A percentile compares a stretch with the other conserved stretches of the same genome.
phyloP scores from a whole-genome alignment of 345 rosid genomes.

The Populus simonii region DNA sequence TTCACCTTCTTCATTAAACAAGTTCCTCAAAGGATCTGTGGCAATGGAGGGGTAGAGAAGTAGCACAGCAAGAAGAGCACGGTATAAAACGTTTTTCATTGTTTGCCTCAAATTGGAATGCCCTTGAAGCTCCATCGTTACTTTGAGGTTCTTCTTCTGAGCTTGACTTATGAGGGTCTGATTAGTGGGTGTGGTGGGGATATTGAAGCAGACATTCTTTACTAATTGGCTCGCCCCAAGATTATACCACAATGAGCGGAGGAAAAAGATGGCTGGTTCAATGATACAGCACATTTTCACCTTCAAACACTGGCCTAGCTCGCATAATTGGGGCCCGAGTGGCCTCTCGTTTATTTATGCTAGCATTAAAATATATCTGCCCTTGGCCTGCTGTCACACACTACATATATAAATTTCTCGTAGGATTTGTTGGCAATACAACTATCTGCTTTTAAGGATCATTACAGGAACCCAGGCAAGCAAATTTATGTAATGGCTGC shows the following conservation, averaged over 20 bases:
- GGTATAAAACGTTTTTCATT: neutral
- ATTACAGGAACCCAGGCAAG: too few species aligned
- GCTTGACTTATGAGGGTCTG: neutral
- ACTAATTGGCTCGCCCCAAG: neutral
- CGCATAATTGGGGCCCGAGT: too few species aligned
- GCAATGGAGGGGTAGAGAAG: constrained; percentile 26
- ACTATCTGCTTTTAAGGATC: too few species aligned
- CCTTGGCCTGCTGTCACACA: too few species aligned
- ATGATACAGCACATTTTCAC: too few species aligned
- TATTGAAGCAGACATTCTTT: neutral
- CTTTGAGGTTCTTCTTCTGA: neutral
- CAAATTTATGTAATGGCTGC: too few species aligned
- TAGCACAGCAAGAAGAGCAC: neutral
- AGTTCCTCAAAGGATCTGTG: constrained; percentile 54
- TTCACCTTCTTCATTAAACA: constrained; percentile 32
- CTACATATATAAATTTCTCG: too few species aligned
- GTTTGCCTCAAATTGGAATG: neutral
- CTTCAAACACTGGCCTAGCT: too few species aligned
- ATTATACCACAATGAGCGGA: neutral
- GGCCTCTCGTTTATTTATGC: too few species aligned
- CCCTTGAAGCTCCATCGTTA: neutral
- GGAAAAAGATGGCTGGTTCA: neutral
- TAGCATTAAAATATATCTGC: too few species aligned
- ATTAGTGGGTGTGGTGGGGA: neutral
- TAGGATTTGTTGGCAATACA: too few species aligned